Percentiles rank a stretch among this genome's conserved stretches.
phyloP scores from a whole-genome alignment of 352 stramenopile species.

The Aphanomyces stellatus region DNA sequence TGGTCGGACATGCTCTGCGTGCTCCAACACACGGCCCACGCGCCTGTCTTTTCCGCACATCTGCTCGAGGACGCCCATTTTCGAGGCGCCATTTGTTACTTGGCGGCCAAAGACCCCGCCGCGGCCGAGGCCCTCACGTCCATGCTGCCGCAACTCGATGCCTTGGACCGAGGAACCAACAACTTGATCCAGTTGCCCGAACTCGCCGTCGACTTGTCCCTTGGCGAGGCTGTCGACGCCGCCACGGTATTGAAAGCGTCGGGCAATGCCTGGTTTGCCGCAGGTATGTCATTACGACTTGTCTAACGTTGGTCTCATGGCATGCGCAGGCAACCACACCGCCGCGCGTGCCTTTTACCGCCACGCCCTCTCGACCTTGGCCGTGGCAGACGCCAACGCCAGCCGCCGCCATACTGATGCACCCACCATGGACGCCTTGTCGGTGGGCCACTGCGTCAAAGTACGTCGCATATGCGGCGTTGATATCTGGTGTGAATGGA shows the following conservation, averaged over 20 bases:
- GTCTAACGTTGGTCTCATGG: not conserved
- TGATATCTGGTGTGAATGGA: not conserved
- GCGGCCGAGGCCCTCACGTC: not conserved
- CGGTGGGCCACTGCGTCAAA: not conserved
- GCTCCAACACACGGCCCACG: not conserved
- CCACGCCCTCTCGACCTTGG: constrained; percentile 2
- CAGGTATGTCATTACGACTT: not conserved
- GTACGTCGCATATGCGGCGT: too few species aligned
- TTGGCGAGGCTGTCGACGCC: not conserved
- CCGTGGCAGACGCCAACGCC: not conserved
- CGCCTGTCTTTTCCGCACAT: not conserved
- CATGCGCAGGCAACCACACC: constrained; percentile 9
- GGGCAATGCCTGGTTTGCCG: constrained; percentile 8
- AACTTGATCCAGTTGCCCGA: constrained; percentile 3
- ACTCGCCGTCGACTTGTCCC: not conserved
- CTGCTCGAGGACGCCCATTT: not conserved
- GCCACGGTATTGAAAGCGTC: not conserved
- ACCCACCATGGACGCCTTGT: too few species aligned
- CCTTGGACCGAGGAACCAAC: not conserved
- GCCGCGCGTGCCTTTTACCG: constrained; percentile 12
- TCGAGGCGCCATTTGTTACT: not conserved
- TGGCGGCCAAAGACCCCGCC: not conserved
- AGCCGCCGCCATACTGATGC: not conserved
- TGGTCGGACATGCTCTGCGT: constrained; percentile 7
- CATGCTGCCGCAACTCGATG: not conserved